Evolutionary conservation across 192 early-diverging fungal genomes (phyloP).

Genomic region (Backusella circina): DNA sequence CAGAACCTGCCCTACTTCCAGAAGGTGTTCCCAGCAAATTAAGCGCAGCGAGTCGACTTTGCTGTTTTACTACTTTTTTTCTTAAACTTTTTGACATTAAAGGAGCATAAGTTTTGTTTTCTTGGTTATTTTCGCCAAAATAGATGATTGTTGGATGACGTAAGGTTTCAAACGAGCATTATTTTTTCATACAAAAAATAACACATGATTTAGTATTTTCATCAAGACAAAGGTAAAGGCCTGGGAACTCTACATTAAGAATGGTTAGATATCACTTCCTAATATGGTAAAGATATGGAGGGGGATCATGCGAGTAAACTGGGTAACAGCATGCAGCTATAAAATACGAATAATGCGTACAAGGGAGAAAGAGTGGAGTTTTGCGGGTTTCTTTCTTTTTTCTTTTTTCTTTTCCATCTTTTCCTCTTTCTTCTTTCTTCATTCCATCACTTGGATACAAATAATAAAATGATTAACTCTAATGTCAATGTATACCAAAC

Average conservation of each 20-base stretch:
- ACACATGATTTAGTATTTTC: neutral
- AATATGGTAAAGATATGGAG: neutral
- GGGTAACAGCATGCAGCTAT: neutral
- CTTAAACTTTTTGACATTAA: constrained; percentile 1
- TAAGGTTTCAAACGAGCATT: neutral
- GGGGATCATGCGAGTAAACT: constrained; percentile 2
- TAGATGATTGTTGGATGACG: neutral
- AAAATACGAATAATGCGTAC: neutral
- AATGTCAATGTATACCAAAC: neutral
- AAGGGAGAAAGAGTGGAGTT: neutral
- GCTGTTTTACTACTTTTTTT: neutral
- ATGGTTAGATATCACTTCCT: constrained; percentile 2
- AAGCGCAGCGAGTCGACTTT: neutral
- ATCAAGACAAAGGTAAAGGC: neutral
- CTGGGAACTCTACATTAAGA: neutral
- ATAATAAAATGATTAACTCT: neutral
- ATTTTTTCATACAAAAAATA: neutral
- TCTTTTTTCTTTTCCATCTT: neutral
- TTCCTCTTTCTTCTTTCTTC: constrained; percentile 4
- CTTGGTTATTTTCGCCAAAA: neutral
- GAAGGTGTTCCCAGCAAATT: neutral
- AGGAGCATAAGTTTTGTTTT: neutral
- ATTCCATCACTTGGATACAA: neutral
- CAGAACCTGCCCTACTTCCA: neutral
- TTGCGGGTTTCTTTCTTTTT: neutral